Percentiles rank a stretch among this genome's conserved stretches.
These are phyloP conservation scores for Citeromyces hawaiiensis DNA, from an alignment of 1,139 yeast genomes.

Conservation along the genomic window DNA sequence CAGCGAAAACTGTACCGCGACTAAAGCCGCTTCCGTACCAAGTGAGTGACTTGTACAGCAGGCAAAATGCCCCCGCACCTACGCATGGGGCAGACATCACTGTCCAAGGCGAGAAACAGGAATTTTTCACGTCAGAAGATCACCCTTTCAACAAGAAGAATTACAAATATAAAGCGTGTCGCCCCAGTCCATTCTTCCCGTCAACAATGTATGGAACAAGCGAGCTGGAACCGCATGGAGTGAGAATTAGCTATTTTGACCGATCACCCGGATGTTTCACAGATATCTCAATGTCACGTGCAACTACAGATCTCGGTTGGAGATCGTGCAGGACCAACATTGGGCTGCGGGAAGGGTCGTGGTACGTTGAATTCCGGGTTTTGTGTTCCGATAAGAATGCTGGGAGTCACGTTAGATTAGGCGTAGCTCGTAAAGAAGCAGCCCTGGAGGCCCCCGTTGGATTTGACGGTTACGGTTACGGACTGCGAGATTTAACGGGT, in stretches of 20 bases:
- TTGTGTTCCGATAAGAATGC: slow-evolving; percentile 19
- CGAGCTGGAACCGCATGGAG: slow-evolving; percentile 55
- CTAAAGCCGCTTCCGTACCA: slow-evolving; percentile 19
- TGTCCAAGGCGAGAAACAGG: background rate
- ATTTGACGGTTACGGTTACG: slow-evolving; percentile 88
- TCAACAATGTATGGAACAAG: slow-evolving; percentile 60
- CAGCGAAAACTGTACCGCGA: slow-evolving; percentile 10
- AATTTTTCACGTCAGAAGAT: slow-evolving; percentile 48
- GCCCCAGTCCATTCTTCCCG: slow-evolving; percentile 50
- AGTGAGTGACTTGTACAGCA: slow-evolving; percentile 12
- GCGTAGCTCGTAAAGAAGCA: slow-evolving; percentile 76
- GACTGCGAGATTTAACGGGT: slow-evolving; percentile 73
- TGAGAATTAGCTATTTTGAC: slow-evolving; percentile 62
- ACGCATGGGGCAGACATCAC: slow-evolving; percentile 4
- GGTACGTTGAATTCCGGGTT: slow-evolving; percentile 67
- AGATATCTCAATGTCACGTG: slow-evolving; percentile 25
- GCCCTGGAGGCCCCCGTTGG: slow-evolving; percentile 93
- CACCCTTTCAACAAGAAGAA: slow-evolving; percentile 73
- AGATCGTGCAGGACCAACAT: slow-evolving; percentile 66
- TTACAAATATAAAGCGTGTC: slow-evolving; percentile 70
- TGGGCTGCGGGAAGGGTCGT: slow-evolving; percentile 64
- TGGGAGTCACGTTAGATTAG: slow-evolving; percentile 56
- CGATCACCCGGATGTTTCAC: slow-evolving; percentile 48
- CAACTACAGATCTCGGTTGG: slow-evolving; percentile 64
- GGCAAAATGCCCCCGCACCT: slow-evolving; percentile 9